Percentiles rank a stretch among this genome's conserved stretches.
Conservation (phyloP, 2,329 filamentous ascomycete genomes). For the Aspergillus sp. region DNA sequence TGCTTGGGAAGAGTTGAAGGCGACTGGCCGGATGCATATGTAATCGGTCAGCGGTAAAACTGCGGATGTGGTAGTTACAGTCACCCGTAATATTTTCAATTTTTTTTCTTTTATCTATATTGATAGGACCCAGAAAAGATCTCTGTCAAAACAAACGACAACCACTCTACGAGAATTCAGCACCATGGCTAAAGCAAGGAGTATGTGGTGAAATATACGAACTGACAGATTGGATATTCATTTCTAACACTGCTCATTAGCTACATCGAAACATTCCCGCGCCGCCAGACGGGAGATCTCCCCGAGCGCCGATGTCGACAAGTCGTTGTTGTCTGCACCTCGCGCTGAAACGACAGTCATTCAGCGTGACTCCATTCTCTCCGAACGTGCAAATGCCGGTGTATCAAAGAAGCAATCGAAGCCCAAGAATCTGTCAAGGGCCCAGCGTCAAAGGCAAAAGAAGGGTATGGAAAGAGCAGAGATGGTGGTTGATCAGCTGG, state of each 20-base stretch:
- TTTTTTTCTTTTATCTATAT: conserved; percentile 34
- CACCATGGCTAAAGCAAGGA: conserved; percentile 36
- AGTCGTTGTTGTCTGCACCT: conserved; percentile 40
- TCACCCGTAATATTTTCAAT: conserved; percentile 23
- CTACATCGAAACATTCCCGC: conserved; percentile 50
- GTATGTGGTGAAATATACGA: conserved; percentile 13
- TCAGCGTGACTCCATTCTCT: conserved; percentile 42
- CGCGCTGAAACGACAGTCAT: conserved; percentile 32
- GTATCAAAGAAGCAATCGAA: conserved; percentile 47
- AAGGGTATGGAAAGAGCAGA: conserved; percentile 52
- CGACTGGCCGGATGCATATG: neutral
- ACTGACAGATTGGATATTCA: conserved; percentile 1
- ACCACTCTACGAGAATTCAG: conserved; percentile 4
- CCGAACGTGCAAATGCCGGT: conserved; percentile 44
- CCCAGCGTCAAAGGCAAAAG: conserved; percentile 49
- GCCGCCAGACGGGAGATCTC: conserved; percentile 53
- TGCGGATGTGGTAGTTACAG: conserved; percentile 21
- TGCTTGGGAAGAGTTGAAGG: neutral
- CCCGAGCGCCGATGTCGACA: conserved; percentile 48
- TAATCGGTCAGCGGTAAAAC: neutral
- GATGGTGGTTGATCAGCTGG: conserved; percentile 47
- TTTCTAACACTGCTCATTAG: conserved; percentile 26
- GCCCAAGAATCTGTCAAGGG: conserved; percentile 44
- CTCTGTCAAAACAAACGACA: conserved; percentile 8
- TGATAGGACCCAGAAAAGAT: conserved; percentile 13